Conservation (phyloP, 1,284 basidiomycete species). For the Somion occarium region DNA sequence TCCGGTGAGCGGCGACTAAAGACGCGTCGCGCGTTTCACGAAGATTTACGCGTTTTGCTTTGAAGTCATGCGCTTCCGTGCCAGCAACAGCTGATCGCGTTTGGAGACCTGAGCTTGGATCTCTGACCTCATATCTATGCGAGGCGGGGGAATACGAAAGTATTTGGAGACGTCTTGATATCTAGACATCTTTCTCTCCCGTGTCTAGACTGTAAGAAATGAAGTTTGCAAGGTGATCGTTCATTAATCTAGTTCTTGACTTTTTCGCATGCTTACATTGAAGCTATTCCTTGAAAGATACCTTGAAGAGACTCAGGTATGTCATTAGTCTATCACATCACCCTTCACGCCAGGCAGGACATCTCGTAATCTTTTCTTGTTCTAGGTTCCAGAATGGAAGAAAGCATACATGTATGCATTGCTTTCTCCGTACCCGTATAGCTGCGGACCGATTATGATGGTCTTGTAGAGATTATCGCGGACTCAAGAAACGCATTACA, state of each 20-base stretch:
- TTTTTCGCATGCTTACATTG: background rate
- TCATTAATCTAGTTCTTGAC: background rate
- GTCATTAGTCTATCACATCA: too few species aligned
- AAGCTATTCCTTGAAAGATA: slow-evolving; percentile 45
- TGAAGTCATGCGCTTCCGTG: background rate
- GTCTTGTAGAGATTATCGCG: slow-evolving; percentile 59
- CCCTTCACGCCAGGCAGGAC: too few species aligned
- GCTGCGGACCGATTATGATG: background rate
- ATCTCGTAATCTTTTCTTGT: too few species aligned
- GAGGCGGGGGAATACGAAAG: too few species aligned
- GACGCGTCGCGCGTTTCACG: background rate
- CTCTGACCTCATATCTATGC: background rate
- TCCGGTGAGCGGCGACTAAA: background rate
- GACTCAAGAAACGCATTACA: slow-evolving; percentile 64
- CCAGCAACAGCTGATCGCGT: too few species aligned
- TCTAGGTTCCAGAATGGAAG: slow-evolving; percentile 76
- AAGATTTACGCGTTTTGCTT: too few species aligned
- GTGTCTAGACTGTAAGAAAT: too few species aligned
- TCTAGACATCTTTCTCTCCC: too few species aligned
- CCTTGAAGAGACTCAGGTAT: slow-evolving; percentile 65
- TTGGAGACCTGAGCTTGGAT: too few species aligned
- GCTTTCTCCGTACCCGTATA: slow-evolving; percentile 6
- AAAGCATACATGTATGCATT: slow-evolving; percentile 71
- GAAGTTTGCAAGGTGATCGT: slow-evolving; percentile 50
- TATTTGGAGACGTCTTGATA: too few species aligned